Evolutionary conservation across 164 flowering plant species (phyloP), one percentile per base, ranked within the genome.

Genomic region (Amborella trichopoda): DNA sequence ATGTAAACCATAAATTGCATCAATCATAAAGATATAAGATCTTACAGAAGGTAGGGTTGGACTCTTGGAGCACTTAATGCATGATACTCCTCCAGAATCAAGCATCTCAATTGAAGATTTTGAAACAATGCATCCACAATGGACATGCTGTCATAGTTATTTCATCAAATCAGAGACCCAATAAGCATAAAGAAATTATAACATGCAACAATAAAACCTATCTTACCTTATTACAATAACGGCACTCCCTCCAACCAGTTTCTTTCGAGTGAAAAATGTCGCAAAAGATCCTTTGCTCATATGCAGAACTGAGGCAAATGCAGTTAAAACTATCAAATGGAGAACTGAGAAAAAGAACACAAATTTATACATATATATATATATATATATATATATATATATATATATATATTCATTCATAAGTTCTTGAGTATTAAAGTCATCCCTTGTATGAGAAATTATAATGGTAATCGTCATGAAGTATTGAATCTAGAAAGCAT

Each of bases 61-160:
- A 30, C 49, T 74, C 48, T 53, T 80, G 23, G 61, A 39, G 40
- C 97, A 84, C 71, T 48, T 59, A 52, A 52, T 52, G 40, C 97
- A 88, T 45, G 49, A 74, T 17, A 88, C 75, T 17, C 93, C 94
- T 26, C 94, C 94, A 52, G 64, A 48, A 52, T 88, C 94, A 44
- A 80, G 82, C 28, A 83, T 60, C 67, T 70, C 84, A 32, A 78
- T 23, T 46, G 69, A 60, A 52, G 68, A 48, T 55, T 55, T 66
- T 13, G 97, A 81, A 56, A 72, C 93, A 60, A 80, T 68, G 68
- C 97, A 88, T 58, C 97, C 97, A 71, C 97, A 88, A 65, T 88
- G 97, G 38, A 88, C 77, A 47, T 72, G 78, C 97, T 88, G 84
- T 61, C 43, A 63, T 53, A 40, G 2, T 21, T 11, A 26, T 39